Evolutionary conservation across 768 basidiomycete genomes (phyloP), one percentile per base, ranked within the genome.

Genomic region (Lactarius quietus): DNA sequence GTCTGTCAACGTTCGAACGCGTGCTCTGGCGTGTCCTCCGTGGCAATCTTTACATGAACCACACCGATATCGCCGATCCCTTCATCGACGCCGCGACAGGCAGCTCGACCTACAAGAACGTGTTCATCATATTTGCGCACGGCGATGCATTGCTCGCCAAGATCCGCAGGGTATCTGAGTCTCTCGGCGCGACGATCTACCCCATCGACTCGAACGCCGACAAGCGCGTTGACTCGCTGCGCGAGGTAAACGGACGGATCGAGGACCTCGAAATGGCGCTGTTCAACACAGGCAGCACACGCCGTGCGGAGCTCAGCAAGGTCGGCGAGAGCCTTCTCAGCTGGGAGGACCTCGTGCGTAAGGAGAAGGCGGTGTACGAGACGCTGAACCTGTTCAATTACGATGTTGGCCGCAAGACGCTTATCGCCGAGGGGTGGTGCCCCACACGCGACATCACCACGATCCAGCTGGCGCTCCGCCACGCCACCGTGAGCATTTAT

Each of bases 101-200:
- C 39, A 80, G 78, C 23, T 92, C 95, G 78, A 91, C 90, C 26
- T 86, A 91, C 80, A 99, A 98, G 84, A 95, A 98, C 72, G 97
- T 98, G 45, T 99, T 99, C 80, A 96, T 99, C 78, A 98, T 99
- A 74, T 99, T 99, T 71, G 97, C 97, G 0, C 95, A 99, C 70
- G 97, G 97, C 20, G 88, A 92, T 43, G 87, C 90, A 23, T 81
- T 98, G 26, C 86, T 99, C 33, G 84, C 92, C 68, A 99, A 98
- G 83, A 98, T 99, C 73, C 92, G 95, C 74, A 98, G 95, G 76
- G 92, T 99, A 61, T 91, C 95, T 31, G 96, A 98, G 77, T 96
- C 94, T n/a, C 98, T 98, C 90, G 95, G 97, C 41, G 97, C 90
- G 3, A 98, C 94, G 0, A 80, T 98, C 62, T 98, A 96, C 78